Conservation (phyloP, 139 green algal genomes). For the Picocystis salinarum region DNA sequence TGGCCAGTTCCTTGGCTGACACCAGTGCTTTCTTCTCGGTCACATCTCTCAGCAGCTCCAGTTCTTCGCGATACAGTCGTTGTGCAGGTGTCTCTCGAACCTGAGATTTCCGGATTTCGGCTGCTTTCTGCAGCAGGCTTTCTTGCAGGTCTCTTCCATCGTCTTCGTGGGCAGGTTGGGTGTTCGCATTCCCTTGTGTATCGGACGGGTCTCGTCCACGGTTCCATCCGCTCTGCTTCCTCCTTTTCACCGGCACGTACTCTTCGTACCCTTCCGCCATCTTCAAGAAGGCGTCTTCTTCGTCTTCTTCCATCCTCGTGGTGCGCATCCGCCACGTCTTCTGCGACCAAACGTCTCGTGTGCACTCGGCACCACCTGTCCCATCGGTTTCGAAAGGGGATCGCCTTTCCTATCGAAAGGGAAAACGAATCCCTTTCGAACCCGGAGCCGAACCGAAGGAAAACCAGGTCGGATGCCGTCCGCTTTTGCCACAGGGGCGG, state of each 20-base stretch:
- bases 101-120: background rate
- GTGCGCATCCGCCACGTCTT: background rate
- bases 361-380: no score
- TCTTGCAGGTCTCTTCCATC: no score
- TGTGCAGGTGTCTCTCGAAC: conserved; percentile 1
- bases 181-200: background rate
- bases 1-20: conserved; percentile 77
- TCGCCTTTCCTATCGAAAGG: no score
- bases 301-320: background rate
- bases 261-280: conserved; percentile 1
- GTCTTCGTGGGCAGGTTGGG: background rate
- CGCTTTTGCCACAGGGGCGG: no score
- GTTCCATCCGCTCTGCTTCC: background rate
- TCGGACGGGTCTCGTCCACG: background rate
- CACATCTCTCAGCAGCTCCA: conserved; percentile 68
- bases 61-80: conserved; percentile 40
- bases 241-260: background rate
- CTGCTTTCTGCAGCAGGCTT: conserved; percentile 1
- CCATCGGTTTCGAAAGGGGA: no score
- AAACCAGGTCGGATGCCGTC: no score
- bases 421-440: no score
- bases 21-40: conserved; percentile 76
- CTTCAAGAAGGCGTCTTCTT: no score
- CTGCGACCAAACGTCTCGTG: no score
- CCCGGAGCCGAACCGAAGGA: no score